phyloP scores from a whole-genome alignment of 2,329 filamentous ascomycete species.

The Fonsecaea pedrosoi region DNA sequence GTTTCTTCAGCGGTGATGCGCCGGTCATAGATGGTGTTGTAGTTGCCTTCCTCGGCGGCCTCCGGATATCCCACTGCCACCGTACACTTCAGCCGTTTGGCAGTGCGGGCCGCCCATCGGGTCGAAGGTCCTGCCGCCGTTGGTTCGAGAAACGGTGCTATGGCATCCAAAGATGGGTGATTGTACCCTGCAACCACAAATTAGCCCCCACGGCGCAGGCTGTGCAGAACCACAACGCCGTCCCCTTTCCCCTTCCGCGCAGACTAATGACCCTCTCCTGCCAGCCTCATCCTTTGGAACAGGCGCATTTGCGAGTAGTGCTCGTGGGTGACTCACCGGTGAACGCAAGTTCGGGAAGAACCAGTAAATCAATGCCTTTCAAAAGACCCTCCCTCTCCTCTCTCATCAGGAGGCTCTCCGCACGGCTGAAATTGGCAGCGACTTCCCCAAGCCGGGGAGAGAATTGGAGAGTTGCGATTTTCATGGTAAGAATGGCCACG shows the following conservation, averaged over 20 bases:
- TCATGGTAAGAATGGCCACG: constrained; percentile 44
- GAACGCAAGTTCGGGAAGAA: constrained; percentile 69
- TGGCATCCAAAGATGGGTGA: constrained; percentile 63
- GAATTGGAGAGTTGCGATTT: constrained; percentile 57
- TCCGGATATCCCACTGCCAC: constrained; percentile 72
- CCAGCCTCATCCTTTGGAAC: background rate
- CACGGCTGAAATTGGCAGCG: constrained; percentile 53
- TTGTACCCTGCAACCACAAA: constrained; percentile 61
- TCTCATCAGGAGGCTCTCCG: constrained; percentile 51
- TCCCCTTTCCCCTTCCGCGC: background rate
- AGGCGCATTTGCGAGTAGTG: background rate
- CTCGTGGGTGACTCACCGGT: constrained; percentile 53
- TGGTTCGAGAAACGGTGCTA: constrained; percentile 66
- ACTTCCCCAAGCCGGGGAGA: constrained; percentile 52
- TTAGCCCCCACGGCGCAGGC: constrained; percentile 24
- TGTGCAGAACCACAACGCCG: constrained; percentile 5
- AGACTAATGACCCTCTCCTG: background rate
- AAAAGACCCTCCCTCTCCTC: constrained; percentile 42
- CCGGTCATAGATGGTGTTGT: constrained; percentile 37
- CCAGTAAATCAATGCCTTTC: constrained; percentile 60
- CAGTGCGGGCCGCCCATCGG: constrained; percentile 64
- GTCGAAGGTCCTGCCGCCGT: constrained; percentile 62
- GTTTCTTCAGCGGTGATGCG: constrained; percentile 33
- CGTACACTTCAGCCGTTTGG: constrained; percentile 61
- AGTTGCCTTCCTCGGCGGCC: constrained; percentile 42